Evolutionary conservation across 805 yeast genomes (phyloP).

Genomic region (Metschnikowia rubicola): DNA sequence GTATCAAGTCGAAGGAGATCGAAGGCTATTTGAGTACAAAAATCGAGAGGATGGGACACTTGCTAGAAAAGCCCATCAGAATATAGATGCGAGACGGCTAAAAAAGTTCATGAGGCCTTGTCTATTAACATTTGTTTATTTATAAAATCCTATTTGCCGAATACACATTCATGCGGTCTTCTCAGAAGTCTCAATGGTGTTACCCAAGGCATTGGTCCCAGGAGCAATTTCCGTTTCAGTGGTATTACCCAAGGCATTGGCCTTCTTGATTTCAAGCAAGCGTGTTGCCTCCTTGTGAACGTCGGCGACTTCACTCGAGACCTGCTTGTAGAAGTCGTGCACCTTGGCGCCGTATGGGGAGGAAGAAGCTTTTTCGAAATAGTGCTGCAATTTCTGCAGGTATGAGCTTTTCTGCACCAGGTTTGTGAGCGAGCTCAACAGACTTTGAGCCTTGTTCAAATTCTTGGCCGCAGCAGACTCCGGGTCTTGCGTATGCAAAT

Average conservation of each 20-base stretch:
- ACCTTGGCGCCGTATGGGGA: slow-evolving; percentile 55
- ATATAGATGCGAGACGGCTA: slow-evolving; percentile 12
- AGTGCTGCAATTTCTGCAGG: slow-evolving; percentile 37
- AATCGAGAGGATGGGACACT: slow-evolving; percentile 96
- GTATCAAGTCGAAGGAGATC: slow-evolving; percentile 80
- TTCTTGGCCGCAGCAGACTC: slow-evolving; percentile 36
- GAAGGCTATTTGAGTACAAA: slow-evolving; percentile 93
- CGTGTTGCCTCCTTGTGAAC: slow-evolving; percentile 75
- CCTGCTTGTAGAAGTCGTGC: slow-evolving; percentile 55
- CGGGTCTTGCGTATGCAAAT: slow-evolving; percentile 54
- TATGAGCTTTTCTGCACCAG: slow-evolving; percentile 31
- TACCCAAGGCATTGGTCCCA: background rate
- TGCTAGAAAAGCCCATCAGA: slow-evolving; percentile 50
- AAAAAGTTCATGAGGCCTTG: too few relatives aligned
- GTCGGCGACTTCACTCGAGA: slow-evolving; percentile 53
- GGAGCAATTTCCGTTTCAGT: background rate
- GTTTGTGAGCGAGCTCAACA: slow-evolving; percentile 35
- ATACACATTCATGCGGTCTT: too few relatives aligned
- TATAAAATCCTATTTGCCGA: background rate
- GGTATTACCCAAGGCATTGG: slow-evolving; percentile 8
- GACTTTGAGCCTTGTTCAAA: slow-evolving; percentile 26
- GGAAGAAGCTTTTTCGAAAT: slow-evolving; percentile 45
- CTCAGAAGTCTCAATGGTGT: too few relatives aligned
- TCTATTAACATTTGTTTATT: too few relatives aligned
- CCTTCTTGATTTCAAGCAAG: slow-evolving; percentile 57